Conservation (phyloP, 1,284 basidiomycete species). For the Apiotrichum akiyoshidainum region DNA sequence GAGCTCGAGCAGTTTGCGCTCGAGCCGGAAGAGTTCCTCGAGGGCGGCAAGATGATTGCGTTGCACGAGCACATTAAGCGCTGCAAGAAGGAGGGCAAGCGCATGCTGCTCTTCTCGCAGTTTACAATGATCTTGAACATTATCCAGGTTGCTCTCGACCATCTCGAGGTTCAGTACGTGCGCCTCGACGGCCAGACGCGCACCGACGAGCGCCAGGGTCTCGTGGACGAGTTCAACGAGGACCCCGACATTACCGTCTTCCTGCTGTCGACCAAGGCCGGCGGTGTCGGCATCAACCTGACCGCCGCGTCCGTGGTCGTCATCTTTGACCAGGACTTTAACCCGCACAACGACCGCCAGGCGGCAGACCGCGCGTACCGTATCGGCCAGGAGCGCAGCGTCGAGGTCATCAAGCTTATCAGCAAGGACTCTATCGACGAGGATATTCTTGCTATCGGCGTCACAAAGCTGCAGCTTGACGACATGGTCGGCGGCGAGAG, state of each 20-base stretch:
- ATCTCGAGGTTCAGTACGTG: constrained; percentile 72
- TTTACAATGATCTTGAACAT: constrained; percentile 96
- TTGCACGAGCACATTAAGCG: constrained; percentile 69
- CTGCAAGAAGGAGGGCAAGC: constrained; percentile 69
- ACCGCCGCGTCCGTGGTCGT: constrained; percentile 90
- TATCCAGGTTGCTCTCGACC: constrained; percentile 76
- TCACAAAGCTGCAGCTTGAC: constrained; percentile 85
- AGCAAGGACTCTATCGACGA: constrained; percentile 91
- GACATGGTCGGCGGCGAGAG: constrained; percentile 75
- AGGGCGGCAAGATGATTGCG: constrained; percentile 82
- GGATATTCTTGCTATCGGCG: constrained; percentile 84
- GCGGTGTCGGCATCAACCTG: constrained; percentile 70
- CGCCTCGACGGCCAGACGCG: constrained; percentile 92
- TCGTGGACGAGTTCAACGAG: constrained; percentile 97
- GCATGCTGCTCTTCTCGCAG: constrained; percentile 92
- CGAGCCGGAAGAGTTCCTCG: constrained; percentile 70
- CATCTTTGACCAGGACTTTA: constrained; percentile 98
- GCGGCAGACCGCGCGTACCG: constrained; percentile 97
- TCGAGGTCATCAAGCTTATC: constrained; percentile 79
- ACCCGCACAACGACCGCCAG: constrained; percentile 81
- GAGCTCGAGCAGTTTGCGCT: constrained; percentile 75
- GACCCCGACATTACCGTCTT: constrained; percentile 88
- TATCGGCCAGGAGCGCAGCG: constrained; percentile 58
- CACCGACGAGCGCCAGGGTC: constrained; percentile 85
- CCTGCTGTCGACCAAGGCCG: constrained; percentile 92